These are phyloP conservation scores for Chrysoporthe puriensis DNA, from an alignment of 2,329 filamentous ascomycete species.

Conservation along the genomic window DNA sequence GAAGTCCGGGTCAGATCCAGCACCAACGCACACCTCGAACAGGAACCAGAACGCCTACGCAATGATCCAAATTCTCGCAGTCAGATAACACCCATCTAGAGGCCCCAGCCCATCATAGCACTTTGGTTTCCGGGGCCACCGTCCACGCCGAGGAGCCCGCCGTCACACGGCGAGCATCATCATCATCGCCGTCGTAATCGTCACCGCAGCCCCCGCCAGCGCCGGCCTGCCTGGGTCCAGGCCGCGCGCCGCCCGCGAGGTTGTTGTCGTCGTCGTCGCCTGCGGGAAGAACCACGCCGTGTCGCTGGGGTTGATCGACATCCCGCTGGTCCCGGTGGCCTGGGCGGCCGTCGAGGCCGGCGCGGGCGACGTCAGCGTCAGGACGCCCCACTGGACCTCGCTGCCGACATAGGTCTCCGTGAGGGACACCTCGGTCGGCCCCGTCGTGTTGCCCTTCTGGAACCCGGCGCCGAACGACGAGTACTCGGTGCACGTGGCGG, in stretches of 20 bases:
- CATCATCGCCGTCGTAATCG: background rate
- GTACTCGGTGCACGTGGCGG: slow-evolving; percentile 53
- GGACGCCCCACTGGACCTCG: slow-evolving; percentile 48
- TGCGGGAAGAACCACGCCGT: slow-evolving; percentile 29
- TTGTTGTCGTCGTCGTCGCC: slow-evolving; percentile 25
- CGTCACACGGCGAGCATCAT: background rate
- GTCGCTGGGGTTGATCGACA: slow-evolving; percentile 21
- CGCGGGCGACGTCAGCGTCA: slow-evolving; percentile 47
- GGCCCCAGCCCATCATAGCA: background rate
- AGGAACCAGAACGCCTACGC: background rate
- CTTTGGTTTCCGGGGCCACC: background rate
- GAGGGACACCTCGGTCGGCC: slow-evolving; percentile 50
- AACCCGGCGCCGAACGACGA: slow-evolving; percentile 48
- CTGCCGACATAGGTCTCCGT: slow-evolving; percentile 48
- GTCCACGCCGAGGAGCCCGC: too few relatives aligned
- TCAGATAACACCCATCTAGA: background rate
- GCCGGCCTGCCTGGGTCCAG: background rate
- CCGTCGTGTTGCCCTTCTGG: slow-evolving; percentile 43
- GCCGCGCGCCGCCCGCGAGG: slow-evolving; percentile 8
- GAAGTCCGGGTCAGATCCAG: background rate
- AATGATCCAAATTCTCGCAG: background rate
- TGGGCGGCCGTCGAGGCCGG: slow-evolving; percentile 34
- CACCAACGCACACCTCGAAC: background rate
- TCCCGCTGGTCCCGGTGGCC: slow-evolving; percentile 23
- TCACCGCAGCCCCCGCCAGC: slow-evolving; percentile 7